phyloP scores from a whole-genome alignment of 1,139 yeast genomes.

The Scheffersomyces lignicola region DNA sequence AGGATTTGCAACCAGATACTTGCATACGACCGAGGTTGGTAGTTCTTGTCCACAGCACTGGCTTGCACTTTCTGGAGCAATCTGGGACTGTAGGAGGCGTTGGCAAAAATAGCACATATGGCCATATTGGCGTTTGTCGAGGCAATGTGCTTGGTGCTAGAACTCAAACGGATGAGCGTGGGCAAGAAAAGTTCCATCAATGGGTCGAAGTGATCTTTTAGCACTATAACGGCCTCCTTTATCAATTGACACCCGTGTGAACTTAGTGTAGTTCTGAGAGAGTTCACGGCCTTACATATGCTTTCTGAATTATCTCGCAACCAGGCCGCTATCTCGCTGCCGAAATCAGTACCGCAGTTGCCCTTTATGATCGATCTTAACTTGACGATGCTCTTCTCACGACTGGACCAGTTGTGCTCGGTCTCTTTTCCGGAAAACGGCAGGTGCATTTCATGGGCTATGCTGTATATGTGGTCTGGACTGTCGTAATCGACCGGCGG shows the following conservation, averaged over 20 bases:
- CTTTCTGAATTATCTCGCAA: conserved; percentile 56
- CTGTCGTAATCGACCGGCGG: conserved; percentile 16
- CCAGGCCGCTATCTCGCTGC: conserved; percentile 42
- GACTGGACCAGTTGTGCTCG: conserved; percentile 77
- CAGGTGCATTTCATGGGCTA: conserved; percentile 20
- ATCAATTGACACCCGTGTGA: conserved; percentile 73
- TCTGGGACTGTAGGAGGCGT: conserved; percentile 55
- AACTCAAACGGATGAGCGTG: conserved; percentile 60
- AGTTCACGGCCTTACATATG: conserved; percentile 63
- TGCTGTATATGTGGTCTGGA: conserved; percentile 17
- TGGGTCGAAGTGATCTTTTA: conserved; percentile 54
- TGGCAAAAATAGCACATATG: conserved; percentile 58
- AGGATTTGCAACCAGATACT: conserved; percentile 71
- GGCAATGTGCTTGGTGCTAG: conserved; percentile 78
- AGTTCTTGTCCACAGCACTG: conserved; percentile 66
- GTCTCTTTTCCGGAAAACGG: conserved; percentile 79
- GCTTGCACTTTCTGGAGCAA: conserved; percentile 51
- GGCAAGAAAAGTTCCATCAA: conserved; percentile 63
- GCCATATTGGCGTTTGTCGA: conserved; percentile 73
- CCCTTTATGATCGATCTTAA: conserved; percentile 66
- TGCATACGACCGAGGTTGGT: conserved; percentile 68
- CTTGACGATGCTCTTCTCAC: conserved; percentile 64
- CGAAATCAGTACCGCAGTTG: conserved; percentile 38
- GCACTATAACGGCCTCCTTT: conserved; percentile 64
- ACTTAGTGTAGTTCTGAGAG: conserved; percentile 83